Evolutionary conservation across 2,329 filamentous ascomycete genomes (phyloP), one percentile per base, ranked within the genome.

Genomic region (Cucurbitaria berberidis): DNA sequence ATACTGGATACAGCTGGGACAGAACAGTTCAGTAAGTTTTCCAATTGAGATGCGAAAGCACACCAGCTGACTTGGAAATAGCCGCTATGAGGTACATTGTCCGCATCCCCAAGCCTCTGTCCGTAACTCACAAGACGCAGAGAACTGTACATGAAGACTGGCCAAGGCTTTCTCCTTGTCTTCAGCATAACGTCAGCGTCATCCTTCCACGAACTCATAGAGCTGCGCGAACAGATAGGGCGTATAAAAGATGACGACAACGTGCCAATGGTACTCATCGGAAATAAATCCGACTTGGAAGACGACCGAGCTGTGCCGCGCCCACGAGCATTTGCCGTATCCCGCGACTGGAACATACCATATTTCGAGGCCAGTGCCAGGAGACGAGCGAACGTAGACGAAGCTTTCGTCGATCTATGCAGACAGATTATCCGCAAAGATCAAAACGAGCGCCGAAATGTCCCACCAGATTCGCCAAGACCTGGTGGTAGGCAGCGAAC

Each of bases 1-100:
- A 96, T 96, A 72, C 85, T 96, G 67, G 91, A 96, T 73, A 96
- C 91, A 42, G 91, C 91, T 63, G 91, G 91, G 53, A 96, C 91
- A 61, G 91, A 96, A 74, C 91, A 96, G 74, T 96, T 96, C 77
- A 93, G 90, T 93, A 82, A 77, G 88, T 81, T 13, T 21, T 35
- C 27, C 30, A 21, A 11, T 3, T 10, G 13, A 32, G 29, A 8
- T 22, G 35, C 32, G 22, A 16, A 43, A 19, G 19, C 45, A 36
- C 15, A 44, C 18, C 10, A 32, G 42, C 66, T 73, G 57, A 73
- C 42, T 13, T 46, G 6, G 11, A 22, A 18, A 19, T 36, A 72
- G 68, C 71, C 55, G 71, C 70, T 26, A 74, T 73, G 70, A 72
- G 71, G 67, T 72, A 72, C 27, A 38, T 47, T 26, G 26, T 65